Conservation (phyloP, 768 basidiomycete species). For the Psilocybe azurescens region DNA sequence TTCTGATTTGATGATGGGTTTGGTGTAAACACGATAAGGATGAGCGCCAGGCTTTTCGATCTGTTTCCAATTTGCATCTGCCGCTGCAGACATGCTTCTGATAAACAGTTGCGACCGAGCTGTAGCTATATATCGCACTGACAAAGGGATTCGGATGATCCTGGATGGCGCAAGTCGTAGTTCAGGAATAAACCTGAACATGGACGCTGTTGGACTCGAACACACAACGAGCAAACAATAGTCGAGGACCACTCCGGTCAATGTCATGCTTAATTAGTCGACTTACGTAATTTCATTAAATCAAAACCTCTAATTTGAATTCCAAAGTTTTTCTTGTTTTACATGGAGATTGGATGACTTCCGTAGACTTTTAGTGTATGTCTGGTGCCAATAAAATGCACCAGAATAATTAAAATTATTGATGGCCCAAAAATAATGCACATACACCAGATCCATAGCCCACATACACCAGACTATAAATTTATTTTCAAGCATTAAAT, state of each 20-base stretch:
- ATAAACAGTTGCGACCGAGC: not conserved
- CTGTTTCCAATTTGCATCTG: conserved; percentile 24
- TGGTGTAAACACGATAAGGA: conserved; percentile 29
- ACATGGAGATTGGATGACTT: too few relatives aligned
- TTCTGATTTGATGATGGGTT: conserved; percentile 65
- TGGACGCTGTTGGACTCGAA: conserved; percentile 3
- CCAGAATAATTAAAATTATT: too few relatives aligned
- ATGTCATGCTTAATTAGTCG: not conserved
- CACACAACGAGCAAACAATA: conserved; percentile 4
- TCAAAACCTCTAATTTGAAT: not conserved
- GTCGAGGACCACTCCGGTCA: conserved; percentile 24
- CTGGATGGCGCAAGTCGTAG: conserved; percentile 15
- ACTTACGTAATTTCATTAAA: not conserved
- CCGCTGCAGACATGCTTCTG: conserved; percentile 24
- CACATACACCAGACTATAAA: too few relatives aligned
- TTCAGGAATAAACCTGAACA: conserved; percentile 22
- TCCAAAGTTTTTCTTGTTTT: too few relatives aligned
- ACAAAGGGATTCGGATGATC: conserved; percentile 2
- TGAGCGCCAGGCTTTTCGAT: conserved; percentile 22
- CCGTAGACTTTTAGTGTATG: too few relatives aligned
- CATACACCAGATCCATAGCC: too few relatives aligned
- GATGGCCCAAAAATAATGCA: too few relatives aligned
- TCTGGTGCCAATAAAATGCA: too few relatives aligned
- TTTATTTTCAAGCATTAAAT: too few relatives aligned
- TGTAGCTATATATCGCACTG: not conserved